phyloP scores from a whole-genome alignment of 2,329 filamentous ascomycete species.

The Fusarium tricinctum region DNA sequence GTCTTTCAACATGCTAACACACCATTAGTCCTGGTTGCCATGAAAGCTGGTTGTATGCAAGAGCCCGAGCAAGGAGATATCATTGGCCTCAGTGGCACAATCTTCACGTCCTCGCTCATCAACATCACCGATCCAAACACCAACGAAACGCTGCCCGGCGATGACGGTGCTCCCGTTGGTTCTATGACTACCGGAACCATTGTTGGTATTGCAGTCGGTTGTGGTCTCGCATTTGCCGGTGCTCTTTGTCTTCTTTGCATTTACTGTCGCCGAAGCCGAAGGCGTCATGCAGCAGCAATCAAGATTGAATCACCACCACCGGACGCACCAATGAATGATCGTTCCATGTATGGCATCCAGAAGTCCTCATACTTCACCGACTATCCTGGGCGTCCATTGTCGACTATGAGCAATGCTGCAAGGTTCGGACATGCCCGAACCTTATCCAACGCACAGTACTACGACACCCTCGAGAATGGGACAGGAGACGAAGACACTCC shows the following conservation, averaged over 20 bases:
- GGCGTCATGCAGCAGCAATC: not conserved
- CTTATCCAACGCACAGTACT: conserved; percentile 24
- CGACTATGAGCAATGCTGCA: no score
- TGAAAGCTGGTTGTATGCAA: conserved; percentile 64
- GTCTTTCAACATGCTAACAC: conserved; percentile 11
- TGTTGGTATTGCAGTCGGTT: conserved; percentile 66
- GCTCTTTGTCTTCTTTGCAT: conserved; percentile 61
- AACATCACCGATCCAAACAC: conserved; percentile 58
- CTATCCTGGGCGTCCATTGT: not conserved
- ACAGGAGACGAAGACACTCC: not conserved
- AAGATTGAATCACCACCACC: conserved; percentile 32
- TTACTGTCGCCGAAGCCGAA: conserved; percentile 58
- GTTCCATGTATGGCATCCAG: conserved; percentile 21
- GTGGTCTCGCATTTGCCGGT: conserved; percentile 59
- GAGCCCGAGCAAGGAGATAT: conserved; percentile 56
- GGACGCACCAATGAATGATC: conserved; percentile 27
- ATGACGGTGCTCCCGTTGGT: conserved; percentile 39
- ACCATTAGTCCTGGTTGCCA: conserved; percentile 60
- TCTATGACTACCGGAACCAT: conserved; percentile 64
- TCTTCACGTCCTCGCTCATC: conserved; percentile 57
- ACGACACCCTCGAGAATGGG: conserved; percentile 8
- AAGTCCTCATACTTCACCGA: conserved; percentile 26
- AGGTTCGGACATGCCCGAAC: conserved; percentile 1
- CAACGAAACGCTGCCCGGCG: conserved; percentile 45
- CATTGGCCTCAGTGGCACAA: conserved; percentile 58